Evolutionary conservation across 306 rosid species (phyloP).

Genomic region (Citrullus amarus): DNA sequence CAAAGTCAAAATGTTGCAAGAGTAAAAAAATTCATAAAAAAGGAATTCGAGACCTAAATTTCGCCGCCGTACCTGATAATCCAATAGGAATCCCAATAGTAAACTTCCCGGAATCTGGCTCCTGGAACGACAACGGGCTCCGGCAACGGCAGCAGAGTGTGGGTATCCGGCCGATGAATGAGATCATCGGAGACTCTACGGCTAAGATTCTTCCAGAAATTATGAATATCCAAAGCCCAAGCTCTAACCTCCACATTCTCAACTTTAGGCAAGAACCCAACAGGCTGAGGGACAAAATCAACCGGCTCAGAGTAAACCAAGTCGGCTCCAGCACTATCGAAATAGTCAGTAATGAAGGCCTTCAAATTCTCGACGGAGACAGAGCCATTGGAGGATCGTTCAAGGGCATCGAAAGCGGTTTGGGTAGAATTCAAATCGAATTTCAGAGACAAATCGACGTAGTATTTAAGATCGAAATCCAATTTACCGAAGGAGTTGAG

Average conservation of each 20-base stretch:
- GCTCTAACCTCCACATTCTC: slow-evolving; percentile 42
- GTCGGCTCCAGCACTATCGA: slow-evolving; percentile 60
- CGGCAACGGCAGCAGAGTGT: slow-evolving; percentile 67
- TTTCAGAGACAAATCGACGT: slow-evolving; percentile 64
- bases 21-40: background rate
- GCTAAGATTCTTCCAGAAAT: slow-evolving; percentile 63
- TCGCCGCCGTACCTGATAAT: slow-evolving; percentile 38
- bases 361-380: slow-evolving; percentile 22
- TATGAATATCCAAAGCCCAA: slow-evolving; percentile 72
- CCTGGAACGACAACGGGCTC: slow-evolving; percentile 49
- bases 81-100: slow-evolving; percentile 98
- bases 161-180: slow-evolving; percentile 27
- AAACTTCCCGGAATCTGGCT: slow-evolving; percentile 69
- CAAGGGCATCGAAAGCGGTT: slow-evolving; percentile 38
- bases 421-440: slow-evolving; percentile 24
- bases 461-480: slow-evolving; percentile 55
- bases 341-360: slow-evolving; percentile 20
- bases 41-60: background rate
- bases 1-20: background rate
- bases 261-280: slow-evolving; percentile 55
- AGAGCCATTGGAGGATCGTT: slow-evolving; percentile 19
- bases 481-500: slow-evolving; percentile 23
- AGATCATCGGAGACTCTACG: slow-evolving; percentile 36
- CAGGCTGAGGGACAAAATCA: slow-evolving; percentile 49
- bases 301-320: slow-evolving; percentile 38